Base-by-base conservation (phyloP, 2,329 filamentous ascomycete genomes). In the Stemphylium lycopersici region DNA sequence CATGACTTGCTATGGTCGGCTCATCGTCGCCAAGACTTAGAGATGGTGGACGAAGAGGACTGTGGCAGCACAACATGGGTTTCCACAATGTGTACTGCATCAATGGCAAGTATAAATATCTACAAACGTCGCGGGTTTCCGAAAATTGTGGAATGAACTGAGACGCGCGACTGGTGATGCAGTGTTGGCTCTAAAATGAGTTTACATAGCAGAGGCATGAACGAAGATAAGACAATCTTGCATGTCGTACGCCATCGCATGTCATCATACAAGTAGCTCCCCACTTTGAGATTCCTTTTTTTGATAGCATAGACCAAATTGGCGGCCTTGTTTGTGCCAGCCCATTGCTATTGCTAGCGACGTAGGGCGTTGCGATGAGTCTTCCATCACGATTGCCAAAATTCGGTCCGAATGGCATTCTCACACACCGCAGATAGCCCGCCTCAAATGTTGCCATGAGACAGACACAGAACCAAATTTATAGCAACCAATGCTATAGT, bases 11-110 rank as follows among this genome's bases (percentile, higher is more conserved):
- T 26, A 37, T 51, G 42, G 45, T 38, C 24, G 38, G 47, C 56
- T 60, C 56, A 36, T 58, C 54, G 55, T 32, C 55, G 61, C 61
- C 61, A 62, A 64, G 61, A 54, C 50, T 22, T 55, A 36, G 18
- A 31, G 38, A 36, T 15, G 31, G 38, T 29, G 37, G 41, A 52
- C 16, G 36, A 37, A 40, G 41, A 49, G 16, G 37, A 18, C 26
- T 29, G 29, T 20, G 39, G 26, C 31, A 20, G 24, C 34, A 20
- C 37, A 39, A 46, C 18, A 8, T 37, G 13, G 3, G 47, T 22
- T 20, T 20, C 10, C 6, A 18, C 5, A 10, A 34, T 13, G 2
- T 6, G 1, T 31, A n/a, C 20, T n/a, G 2, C 5, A 8, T n/a
- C 4, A 3, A 13, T 6, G 6, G 8, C 3, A 13, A 26, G 6